phyloP scores from a whole-genome alignment of 805 yeast species.

The Tetrapisispora taiwanensis region DNA sequence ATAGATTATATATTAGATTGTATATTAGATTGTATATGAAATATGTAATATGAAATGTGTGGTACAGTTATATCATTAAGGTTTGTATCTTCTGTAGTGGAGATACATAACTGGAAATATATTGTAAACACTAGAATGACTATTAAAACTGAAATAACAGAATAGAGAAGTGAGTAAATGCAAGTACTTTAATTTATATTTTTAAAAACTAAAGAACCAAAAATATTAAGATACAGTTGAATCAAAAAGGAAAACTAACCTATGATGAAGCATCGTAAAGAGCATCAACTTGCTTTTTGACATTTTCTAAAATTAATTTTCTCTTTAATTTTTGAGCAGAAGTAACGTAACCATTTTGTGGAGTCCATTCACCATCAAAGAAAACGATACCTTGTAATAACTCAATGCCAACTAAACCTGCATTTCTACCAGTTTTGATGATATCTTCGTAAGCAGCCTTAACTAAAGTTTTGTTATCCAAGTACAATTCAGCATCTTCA shows the following conservation, averaged over 20 bases:
- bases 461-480: constrained; percentile 47
- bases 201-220: neutral
- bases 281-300: constrained; percentile 54
- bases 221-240: neutral
- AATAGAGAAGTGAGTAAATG: neutral
- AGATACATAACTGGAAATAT: too few relatives aligned
- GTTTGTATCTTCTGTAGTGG: too few relatives aligned
- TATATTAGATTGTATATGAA: neutral
- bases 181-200: neutral
- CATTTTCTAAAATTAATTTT: constrained; percentile 69
- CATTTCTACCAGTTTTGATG: constrained; percentile 64
- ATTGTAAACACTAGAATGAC: neutral
- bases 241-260: too few relatives aligned
- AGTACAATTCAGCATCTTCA: constrained; percentile 39
- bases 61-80: neutral
- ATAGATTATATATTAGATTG: too few relatives aligned
- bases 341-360: constrained; percentile 87
- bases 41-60: neutral
- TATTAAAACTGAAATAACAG: neutral
- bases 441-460: constrained; percentile 48
- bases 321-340: constrained; percentile 96
- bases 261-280: constrained; percentile 34
- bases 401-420: constrained; percentile 81
- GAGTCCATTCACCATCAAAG: constrained; percentile 93
- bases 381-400: constrained; percentile 69